Base-by-base conservation (phyloP, 2,329 filamentous ascomycete genomes). In the Colletotrichum sp. region DNA sequence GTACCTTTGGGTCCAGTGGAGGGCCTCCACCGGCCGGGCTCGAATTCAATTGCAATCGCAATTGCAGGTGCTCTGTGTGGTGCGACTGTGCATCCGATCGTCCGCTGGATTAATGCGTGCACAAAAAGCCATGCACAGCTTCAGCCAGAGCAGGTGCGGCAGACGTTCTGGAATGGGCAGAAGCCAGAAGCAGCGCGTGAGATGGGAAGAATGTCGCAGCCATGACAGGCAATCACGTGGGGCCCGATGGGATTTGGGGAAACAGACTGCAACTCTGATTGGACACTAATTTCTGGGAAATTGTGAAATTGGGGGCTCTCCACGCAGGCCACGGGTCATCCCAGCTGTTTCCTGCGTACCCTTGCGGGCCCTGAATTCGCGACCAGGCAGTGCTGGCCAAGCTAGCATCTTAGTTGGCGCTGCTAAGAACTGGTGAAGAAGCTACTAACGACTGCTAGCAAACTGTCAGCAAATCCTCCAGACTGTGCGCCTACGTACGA, bases 161-260 rank as follows among this genome's bases (percentile, higher is more conserved):
- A 18, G 28, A 30, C 39, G 30, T 39, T 69, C 67, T 69, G 67
- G 67, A 69, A 69, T 18, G 24, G 28, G 26, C 70, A 72, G n/a
- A 32, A 28, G 12, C 16, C 21, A 59, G 21, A 32, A 44, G 18
- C 44, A 57, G 44, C 44, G 44, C 44, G 44, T 52, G 44, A 52
- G 44, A 59, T n/a, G 13, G 49, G 62, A 34, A 57, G 34, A 49
- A 21, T 30, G 71, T 34, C 82, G 78, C 82, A 82, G 82, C 73
- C 55, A 39, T 77, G 77, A 82, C 83, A 69, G 79, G 80, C 75
- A 74, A 70, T 85, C 84, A 85, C 83, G 78, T 85, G 84, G 79
- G 32, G 26, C 44, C 26, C 30, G 7, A 18, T 26, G 15, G 68
- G 28, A 69, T 36, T 49, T 76, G 74, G 71, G 72, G 75, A 75